Evolutionary conservation across 1,284 basidiomycete species (phyloP), one percentile per base, ranked within the genome.

Genomic region (Ceratobasidium sp.): DNA sequence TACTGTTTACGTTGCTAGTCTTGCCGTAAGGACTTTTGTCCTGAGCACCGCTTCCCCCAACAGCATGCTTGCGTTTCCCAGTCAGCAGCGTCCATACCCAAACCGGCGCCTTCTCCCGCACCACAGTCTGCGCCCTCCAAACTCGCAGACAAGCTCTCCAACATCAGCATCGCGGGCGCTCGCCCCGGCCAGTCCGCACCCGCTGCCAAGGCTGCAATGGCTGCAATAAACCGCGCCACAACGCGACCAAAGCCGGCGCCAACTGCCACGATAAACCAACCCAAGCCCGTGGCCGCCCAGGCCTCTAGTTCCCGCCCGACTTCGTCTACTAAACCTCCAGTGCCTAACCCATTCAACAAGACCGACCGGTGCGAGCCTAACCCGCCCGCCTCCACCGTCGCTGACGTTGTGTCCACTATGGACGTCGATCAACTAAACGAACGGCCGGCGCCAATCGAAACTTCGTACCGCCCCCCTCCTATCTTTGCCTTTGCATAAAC

Each of bases 11-110:
- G 62, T 62, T 14, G 16, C 23, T 74, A 92, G 91, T 84, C 84
- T 79, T 92, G 91, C 79, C 83, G 80, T 62, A 81, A 86, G 72
- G 87, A 90, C 74, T 92, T 87, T 77, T 92, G 91, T 76, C 84
- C 89, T 0, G 80, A 85, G 23, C 91, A 92, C 77, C 88, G 91
- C 46, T 92, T 91, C 79, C 88, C 89, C 4, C 81, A 81, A 58
- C 87, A 88, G 76, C 91, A 92, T 75, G 82, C 75, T 58, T 92
- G 90, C 77, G 60, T 42, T 36, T 44, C 60, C 42, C 46, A 36
- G 33, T 61, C 79, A 78, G 12, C 62, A 72, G 0, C 46, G 71
- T 46, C 64, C 77, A 21, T 73, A 70, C 59, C 3, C 25, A 53
- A 44, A 30, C 44, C 59, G 16, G 0, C 76, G 9, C 48, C 76